phyloP scores from a whole-genome alignment of 2,329 filamentous ascomycete species.

The Colletotrichum trifolii region DNA sequence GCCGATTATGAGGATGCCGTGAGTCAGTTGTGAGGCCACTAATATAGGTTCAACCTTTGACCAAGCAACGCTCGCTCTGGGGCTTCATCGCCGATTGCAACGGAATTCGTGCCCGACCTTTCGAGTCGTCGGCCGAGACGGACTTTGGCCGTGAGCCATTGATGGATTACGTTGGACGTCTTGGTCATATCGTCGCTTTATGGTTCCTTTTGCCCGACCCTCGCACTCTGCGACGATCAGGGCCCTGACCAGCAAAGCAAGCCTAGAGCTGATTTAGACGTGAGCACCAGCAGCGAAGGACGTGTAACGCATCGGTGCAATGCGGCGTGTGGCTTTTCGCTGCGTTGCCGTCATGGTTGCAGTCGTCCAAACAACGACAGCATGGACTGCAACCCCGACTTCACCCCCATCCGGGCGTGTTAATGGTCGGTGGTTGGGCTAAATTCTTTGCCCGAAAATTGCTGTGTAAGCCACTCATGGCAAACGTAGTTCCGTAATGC shows the following conservation, averaged over 20 bases:
- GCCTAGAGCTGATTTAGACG: conserved; percentile 2
- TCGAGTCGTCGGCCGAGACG: conserved; percentile 1
- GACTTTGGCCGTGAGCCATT: background rate
- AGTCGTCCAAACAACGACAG: background rate
- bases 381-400: conserved; percentile 8
- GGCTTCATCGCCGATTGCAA: conserved; percentile 15
- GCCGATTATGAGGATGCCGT: background rate
- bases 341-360: too few species aligned
- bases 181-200: background rate
- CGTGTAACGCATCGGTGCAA: background rate
- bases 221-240: conserved; percentile 7
- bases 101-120: background rate
- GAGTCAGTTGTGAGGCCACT: background rate
- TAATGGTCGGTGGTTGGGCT: background rate
- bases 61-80: background rate
- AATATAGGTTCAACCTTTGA: background rate
- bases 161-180: too few species aligned
- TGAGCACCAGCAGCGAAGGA: background rate
- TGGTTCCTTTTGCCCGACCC: background rate
- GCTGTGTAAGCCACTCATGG: background rate
- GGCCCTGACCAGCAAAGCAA: background rate
- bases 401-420: background rate
- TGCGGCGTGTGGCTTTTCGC: too few species aligned
- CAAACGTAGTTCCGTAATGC: background rate
- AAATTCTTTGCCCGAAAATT: conserved; percentile 1